These are phyloP conservation scores for Penicillium sp. DNA, from an alignment of 2,329 filamentous ascomycete genomes.

Conservation along the genomic window DNA sequence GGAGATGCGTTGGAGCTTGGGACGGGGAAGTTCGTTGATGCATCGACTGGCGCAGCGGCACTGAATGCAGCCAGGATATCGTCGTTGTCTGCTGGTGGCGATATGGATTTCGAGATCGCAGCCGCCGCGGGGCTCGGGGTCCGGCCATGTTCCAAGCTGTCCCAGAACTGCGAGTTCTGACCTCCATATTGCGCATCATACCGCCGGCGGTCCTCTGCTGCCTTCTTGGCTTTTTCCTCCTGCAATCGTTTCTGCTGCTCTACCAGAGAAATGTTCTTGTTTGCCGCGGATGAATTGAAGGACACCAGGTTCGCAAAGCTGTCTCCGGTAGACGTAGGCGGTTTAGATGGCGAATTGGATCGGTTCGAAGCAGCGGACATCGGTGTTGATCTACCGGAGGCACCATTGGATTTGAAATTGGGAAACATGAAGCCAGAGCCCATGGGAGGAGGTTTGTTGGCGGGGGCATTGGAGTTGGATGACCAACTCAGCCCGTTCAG, in stretches of 20 bases:
- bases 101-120: conserved; percentile 54
- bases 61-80: conserved; percentile 69
- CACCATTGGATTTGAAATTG: conserved; percentile 44
- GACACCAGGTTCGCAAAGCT: conserved; percentile 71
- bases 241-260: conserved; percentile 73
- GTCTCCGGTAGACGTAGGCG: conserved; percentile 51
- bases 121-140: conserved; percentile 53
- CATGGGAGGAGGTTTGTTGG: conserved; percentile 47
- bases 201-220: conserved; percentile 73
- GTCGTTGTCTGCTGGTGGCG: conserved; percentile 60
- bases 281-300: conserved; percentile 55
- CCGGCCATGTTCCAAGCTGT: conserved; percentile 67
- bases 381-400: conserved; percentile 53
- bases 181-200: conserved; percentile 78
- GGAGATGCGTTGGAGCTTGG: conserved; percentile 47
- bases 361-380: conserved; percentile 40
- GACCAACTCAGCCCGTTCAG: conserved; percentile 55
- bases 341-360: conserved; percentile 48
- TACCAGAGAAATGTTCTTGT: conserved; percentile 71
- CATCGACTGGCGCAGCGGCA: conserved; percentile 63
- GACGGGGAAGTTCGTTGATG: conserved; percentile 63
- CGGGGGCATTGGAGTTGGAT: conserved; percentile 41
- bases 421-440: conserved; percentile 44
- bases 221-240: conserved; percentile 76
- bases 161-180: conserved; percentile 72